Evolutionary conservation across 1,139 yeast species (phyloP).

Genomic region (Suhomyces panamericanus): DNA sequence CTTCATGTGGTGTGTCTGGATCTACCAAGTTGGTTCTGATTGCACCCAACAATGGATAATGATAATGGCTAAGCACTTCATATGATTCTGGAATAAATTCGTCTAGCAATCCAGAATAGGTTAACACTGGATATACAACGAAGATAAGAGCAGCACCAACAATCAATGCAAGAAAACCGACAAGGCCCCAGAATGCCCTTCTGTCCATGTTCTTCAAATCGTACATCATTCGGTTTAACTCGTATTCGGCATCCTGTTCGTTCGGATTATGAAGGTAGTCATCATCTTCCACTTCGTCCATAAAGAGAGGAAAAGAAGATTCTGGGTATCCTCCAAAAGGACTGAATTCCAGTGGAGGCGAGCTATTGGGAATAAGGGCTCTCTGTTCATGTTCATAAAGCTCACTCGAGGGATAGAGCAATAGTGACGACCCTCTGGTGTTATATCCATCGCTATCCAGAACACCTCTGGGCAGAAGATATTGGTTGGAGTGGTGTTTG

Average conservation of each 20-base stretch:
- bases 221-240: conserved; percentile 26
- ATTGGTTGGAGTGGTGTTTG: neutral
- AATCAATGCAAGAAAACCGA: conserved; percentile 21
- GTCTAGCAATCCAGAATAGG: conserved; percentile 23
- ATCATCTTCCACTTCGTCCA: conserved; percentile 29
- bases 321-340: conserved; percentile 36
- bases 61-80: conserved; percentile 23
- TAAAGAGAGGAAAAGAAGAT: conserved; percentile 26
- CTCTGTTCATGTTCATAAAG: neutral
- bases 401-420: neutral
- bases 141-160: conserved; percentile 21
- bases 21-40: conserved; percentile 27
- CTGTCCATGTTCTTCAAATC: conserved; percentile 28
- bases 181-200: conserved; percentile 22
- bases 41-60: conserved; percentile 27
- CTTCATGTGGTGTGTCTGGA: conserved; percentile 28
- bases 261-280: conserved; percentile 33
- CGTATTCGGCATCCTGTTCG: conserved; percentile 29
- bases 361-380: neutral
- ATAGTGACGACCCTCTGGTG: neutral
- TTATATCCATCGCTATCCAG: neutral
- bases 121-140: conserved; percentile 26
- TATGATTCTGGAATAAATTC: conserved; percentile 19
- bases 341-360: conserved; percentile 14
- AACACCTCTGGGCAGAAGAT: neutral